Evolutionary conservation across 176 grass and related monocot genomes (phyloP), one percentile per base, ranked within the genome.

Genomic region (Eleusine indica): DNA sequence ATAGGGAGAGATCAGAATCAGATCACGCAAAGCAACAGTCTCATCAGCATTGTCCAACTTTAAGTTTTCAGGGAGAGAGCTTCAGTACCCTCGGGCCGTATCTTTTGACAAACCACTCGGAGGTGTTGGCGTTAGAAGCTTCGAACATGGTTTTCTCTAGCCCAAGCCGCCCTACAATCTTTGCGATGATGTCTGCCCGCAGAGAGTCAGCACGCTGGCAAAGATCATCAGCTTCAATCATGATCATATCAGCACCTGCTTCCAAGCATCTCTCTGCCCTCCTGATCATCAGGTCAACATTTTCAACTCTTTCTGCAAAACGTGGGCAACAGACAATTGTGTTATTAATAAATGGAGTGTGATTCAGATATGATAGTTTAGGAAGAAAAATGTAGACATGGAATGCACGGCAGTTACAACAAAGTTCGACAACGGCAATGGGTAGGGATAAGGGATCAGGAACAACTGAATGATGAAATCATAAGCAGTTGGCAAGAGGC

Each of bases 131-230:
- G 56, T 73, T 86, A 43, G 93, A 94, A 15, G 87, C 81, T 74
- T 98, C 96, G 5, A 98, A 98, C 96, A 98, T 94, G 40, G 93
- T 98, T 62, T 90, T 98, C 79, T 98, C 89, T 0, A 95, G 83
- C 53, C 93, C 96, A 0, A 98, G 87, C 30, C 91, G 89, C 7
- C 91, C 83, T 19, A 98, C 64, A 19, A 98, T 96, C 77, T 94
- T 98, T 17, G 91, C 93, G 22, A 98, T 56, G 21, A 92, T 74
- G 80, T 94, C 93, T 22, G 96, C 38, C 40, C 93, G 56, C 11
- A 94, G 85, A 68, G 87, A 82, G 4, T 98, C 91, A 0, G 86
- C 28, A 10, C 65, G 83, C 66, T 85, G 89, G 81, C 93, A 95
- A 12, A 98, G 70, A 68, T 92, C 93, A 3, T 99, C 96, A 0